Conservation (phyloP, 1,284 basidiomycete species). For the Ganoderma boninense region DNA sequence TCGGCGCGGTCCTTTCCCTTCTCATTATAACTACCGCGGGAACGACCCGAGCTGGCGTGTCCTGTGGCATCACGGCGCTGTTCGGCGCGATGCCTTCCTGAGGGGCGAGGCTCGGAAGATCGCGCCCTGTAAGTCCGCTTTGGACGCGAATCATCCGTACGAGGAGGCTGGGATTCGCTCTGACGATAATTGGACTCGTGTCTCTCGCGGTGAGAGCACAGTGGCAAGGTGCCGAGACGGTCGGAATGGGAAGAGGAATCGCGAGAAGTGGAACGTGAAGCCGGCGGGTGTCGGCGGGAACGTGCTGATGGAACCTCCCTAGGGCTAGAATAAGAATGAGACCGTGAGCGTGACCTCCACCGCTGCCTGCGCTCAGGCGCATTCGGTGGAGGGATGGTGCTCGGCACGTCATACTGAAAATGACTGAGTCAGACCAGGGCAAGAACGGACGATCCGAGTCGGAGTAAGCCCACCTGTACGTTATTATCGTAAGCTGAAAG, state of each 20-base stretch:
- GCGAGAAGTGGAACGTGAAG: conserved; percentile 13
- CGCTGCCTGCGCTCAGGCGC: conserved; percentile 45
- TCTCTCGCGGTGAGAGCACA: background rate
- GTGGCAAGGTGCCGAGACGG: conserved; percentile 2
- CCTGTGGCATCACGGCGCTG: conserved; percentile 6
- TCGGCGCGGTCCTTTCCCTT: conserved; percentile 39
- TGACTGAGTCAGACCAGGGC: conserved; percentile 10
- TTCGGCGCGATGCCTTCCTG: conserved; percentile 3
- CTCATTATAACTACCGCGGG: conserved; percentile 21
- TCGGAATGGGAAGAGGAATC: conserved; percentile 1
- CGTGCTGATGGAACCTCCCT: conserved; percentile 7
- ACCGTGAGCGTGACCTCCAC: conserved; percentile 47
- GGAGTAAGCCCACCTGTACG: conserved; percentile 70
- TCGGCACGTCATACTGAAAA: conserved; percentile 63
- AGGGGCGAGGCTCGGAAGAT: background rate
- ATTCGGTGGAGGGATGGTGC: conserved; percentile 44
- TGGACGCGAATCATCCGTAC: background rate
- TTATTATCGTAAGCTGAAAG: conserved; percentile 81
- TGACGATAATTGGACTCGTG: background rate
- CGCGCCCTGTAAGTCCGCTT: background rate
- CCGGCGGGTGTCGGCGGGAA: conserved; percentile 13
- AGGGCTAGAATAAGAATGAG: conserved; percentile 27
- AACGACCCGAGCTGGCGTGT: background rate
- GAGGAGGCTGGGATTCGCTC: background rate
- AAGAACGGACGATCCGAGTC: conserved; percentile 11